Percentiles rank a stretch among this genome's conserved stretches.
Evolutionary conservation across 805 yeast species (phyloP).

Genomic region (Yamadazyma laniorum): DNA sequence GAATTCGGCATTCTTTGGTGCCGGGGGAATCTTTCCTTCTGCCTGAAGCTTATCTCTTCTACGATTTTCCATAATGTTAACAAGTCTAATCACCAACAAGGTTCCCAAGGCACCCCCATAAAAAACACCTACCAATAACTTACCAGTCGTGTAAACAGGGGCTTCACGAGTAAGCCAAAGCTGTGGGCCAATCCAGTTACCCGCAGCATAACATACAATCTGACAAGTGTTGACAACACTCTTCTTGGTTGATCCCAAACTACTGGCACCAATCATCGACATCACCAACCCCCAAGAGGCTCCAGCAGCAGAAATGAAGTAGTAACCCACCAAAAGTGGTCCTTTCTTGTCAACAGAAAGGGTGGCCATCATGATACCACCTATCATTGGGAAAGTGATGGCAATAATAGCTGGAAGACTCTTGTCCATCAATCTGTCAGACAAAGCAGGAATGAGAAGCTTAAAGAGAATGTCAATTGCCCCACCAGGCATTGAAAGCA

Average conservation of each 20-base stretch:
- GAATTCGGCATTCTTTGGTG: conserved; percentile 36
- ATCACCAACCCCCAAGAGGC: conserved; percentile 21
- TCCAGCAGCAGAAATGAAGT: conserved; percentile 27
- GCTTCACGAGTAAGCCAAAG: conserved; percentile 24
- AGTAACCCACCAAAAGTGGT: conserved; percentile 29
- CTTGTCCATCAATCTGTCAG: conserved; percentile 12
- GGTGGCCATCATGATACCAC: conserved; percentile 17
- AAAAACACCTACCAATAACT: conserved; percentile 19
- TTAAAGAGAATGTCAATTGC: conserved; percentile 25
- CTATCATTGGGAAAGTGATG: conserved; percentile 19
- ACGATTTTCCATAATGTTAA: conserved; percentile 30
- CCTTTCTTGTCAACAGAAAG: conserved; percentile 10
- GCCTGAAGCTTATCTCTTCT: conserved; percentile 24
- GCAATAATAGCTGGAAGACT: conserved; percentile 15
- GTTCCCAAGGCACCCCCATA: conserved; percentile 31
- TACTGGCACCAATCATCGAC: conserved; percentile 21
- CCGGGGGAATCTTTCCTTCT: conserved; percentile 17
- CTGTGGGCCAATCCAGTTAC: conserved; percentile 22
- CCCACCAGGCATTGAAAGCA: conserved; percentile 32
- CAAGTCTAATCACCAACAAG: conserved; percentile 19
- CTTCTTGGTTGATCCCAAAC: conserved; percentile 25
- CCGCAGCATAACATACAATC: conserved; percentile 25
- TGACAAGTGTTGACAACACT: conserved; percentile 22
- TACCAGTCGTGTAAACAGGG: conserved; percentile 19
- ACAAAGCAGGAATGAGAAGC: background rate